Evolutionary conservation across 2,329 filamentous ascomycete genomes (phyloP), one percentile per base, ranked within the genome.

Genomic region (Fusarium phyllophilum): DNA sequence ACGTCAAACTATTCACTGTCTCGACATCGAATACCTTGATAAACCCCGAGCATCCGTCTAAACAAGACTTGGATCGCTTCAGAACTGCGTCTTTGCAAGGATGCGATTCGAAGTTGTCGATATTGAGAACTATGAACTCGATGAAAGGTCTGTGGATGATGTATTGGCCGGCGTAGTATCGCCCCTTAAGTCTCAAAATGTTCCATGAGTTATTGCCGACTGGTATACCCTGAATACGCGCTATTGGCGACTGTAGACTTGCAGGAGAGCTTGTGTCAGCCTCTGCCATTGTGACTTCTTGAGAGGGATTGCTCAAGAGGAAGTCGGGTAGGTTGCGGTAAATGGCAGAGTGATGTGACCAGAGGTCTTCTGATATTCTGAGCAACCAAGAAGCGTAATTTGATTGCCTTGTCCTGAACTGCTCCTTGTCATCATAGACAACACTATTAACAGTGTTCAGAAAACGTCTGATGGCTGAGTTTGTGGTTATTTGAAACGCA

Each of bases 91-190:
- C 72, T 8, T 55, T 71, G 42, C 62, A 74, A 5, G 79, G 79
- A 38, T 81, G 78, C 0, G 68, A 63, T 2, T 78, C 65, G 4
- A 81, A 70, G 5, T 75, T 67, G 0, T 69, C 67, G 17, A 77
- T 62, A 14, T 81, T 80, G 8, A 80, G 68, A 12, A 81, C 33
- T 0, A 76, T 73, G 12, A 78, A 79, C 13, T 81, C 78, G 13
- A 81, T 70, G 14, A 81, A 78, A 1, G 79, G 79, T 3, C 79
- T 65, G 31, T 81, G 77, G 2, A 81, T 79, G 10, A 81, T 80
- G 41, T 81, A 79, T 22, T 80, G 78, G 0, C 78, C 79, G 0
- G 79, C 78, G 13, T 74, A 80, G 26, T 79, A 80, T 9, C 79
- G 62, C 1, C 79, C 79, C 33, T 78, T 73, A 1, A 81, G 70